Evolutionary conservation across 805 yeast genomes (phyloP), one percentile per base, ranked within the genome.

Genomic region (Barnettozyma pratensis): DNA sequence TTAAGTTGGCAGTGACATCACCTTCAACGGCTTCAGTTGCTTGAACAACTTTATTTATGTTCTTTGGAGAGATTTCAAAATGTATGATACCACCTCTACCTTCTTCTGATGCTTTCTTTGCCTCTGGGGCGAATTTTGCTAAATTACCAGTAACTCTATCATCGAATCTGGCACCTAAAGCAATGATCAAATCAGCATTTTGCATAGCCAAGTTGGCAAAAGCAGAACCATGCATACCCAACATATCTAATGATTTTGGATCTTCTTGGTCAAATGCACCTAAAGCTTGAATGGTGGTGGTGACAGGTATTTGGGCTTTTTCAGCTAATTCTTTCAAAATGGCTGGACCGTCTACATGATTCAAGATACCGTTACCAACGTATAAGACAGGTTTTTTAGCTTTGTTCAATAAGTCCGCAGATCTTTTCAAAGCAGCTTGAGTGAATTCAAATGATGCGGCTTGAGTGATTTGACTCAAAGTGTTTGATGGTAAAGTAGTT

Each of bases 221-320:
- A 44, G 90, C 97, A 52, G 83, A 78, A 56, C 99, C 99, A 70
- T 94, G 99, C 99, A 94, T 94, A 61, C 99, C 99, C 57, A 94
- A 79, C 95, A 94, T 89, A 69, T 92, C 97, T 57, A 94, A 71
- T 28, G 97, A 85, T 69, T 90, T 89, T 55, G 83, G 83, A 70
- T 91, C 96, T 54, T 76, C 79, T 73, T 94, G 98, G 70, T 94
- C 97, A 62, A 84, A 94, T 7, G 95, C 87, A 59, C 99, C 99
- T 55, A 94, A 77, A 49, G 87, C 97, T 71, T 91, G 98, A 49
- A 94, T 67, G 45, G 97, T 87, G 29, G 98, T 94, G 41, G 99
- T 92, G 53, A 94, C 99, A 34, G 99, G 99, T 54, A 94, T 92
- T 63, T 79, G 75, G 29, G 96, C 96, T 71, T 85, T 86, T 51